Percentiles rank a stretch among this genome's conserved stretches.
Conservation (phyloP, 495 filamentous ascomycete genomes). For the Pyrenula massariospora region DNA sequence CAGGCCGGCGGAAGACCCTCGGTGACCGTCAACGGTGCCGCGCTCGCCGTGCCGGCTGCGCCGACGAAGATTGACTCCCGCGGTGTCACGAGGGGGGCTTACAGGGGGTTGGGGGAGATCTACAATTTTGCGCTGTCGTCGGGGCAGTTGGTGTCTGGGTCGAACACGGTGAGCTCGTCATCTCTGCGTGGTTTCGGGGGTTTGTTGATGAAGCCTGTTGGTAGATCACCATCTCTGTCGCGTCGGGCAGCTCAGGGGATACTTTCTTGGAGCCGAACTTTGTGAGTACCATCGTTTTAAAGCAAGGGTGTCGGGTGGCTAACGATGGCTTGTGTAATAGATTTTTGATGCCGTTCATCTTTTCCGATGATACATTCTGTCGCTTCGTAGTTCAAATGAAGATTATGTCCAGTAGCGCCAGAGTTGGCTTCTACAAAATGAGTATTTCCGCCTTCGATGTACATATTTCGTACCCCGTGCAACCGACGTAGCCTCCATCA, state of each 20-base stretch:
- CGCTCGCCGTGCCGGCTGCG: constrained; percentile 32
- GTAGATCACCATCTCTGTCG: constrained; percentile 42
- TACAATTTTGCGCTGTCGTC: constrained; percentile 45
- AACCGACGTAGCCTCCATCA: no score
- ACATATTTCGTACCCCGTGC: no score
- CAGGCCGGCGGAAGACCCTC: not conserved
- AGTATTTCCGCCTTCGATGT: no score
- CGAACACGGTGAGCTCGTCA: constrained; percentile 33
- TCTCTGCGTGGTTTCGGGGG: no score
- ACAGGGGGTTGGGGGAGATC: constrained; percentile 47
- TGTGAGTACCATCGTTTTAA: constrained; percentile 26
- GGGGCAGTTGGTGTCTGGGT: constrained; percentile 42
- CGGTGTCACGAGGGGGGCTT: constrained; percentile 53
- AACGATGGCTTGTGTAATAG: constrained; percentile 11
- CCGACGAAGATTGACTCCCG: constrained; percentile 52
- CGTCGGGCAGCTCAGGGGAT: constrained; percentile 44
- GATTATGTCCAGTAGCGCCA: no score
- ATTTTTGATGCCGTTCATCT: constrained; percentile 47
- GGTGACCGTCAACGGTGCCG: constrained; percentile 35
- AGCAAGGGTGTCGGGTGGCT: not conserved
- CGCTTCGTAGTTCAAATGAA: no score
- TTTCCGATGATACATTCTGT: constrained; percentile 28
- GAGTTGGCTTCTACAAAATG: no score
- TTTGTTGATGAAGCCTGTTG: not conserved
- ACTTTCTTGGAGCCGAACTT: constrained; percentile 48